These are phyloP conservation scores for Rhodotorula paludigena DNA, from an alignment of 768 basidiomycete genomes.

Conservation along the genomic window DNA sequence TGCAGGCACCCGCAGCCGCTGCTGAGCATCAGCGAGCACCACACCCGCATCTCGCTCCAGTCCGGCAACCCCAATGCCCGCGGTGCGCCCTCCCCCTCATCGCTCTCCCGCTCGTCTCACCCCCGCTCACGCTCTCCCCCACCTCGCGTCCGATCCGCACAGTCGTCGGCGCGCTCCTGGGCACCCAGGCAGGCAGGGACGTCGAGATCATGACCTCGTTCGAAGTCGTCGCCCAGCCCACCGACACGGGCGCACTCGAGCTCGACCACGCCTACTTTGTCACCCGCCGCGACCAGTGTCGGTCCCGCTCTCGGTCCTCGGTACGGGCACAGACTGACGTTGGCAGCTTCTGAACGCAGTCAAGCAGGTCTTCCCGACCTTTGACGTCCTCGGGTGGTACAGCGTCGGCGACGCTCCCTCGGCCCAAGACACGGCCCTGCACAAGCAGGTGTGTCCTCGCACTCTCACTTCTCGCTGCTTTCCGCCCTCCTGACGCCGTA, in stretches of 20 bases:
- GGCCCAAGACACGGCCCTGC: conserved; percentile 68
- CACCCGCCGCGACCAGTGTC: conserved; percentile 82
- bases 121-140: neutral
- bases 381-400: conserved; percentile 99
- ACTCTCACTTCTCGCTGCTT: neutral
- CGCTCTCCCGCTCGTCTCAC: neutral
- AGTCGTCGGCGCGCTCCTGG: conserved; percentile 91
- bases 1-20: conserved; percentile 89
- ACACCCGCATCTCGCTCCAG: conserved; percentile 77
- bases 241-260: conserved; percentile 53
- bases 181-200: conserved; percentile 87
- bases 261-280: conserved; percentile 79
- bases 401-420: conserved; percentile 73
- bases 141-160: neutral
- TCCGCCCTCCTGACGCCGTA: neutral
- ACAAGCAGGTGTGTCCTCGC: conserved; percentile 64
- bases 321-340: neutral
- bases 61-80: conserved; percentile 51
- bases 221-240: conserved; percentile 59
- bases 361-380: conserved; percentile 95
- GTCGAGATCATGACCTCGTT: conserved; percentile 97
- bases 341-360: conserved; percentile 53
- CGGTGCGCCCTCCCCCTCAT: neutral
- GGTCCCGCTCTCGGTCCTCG: conserved; percentile 36
- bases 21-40: conserved; percentile 92